phyloP scores from a whole-genome alignment of 148 eudicot genomes.

The Chenopodium quinoa region DNA sequence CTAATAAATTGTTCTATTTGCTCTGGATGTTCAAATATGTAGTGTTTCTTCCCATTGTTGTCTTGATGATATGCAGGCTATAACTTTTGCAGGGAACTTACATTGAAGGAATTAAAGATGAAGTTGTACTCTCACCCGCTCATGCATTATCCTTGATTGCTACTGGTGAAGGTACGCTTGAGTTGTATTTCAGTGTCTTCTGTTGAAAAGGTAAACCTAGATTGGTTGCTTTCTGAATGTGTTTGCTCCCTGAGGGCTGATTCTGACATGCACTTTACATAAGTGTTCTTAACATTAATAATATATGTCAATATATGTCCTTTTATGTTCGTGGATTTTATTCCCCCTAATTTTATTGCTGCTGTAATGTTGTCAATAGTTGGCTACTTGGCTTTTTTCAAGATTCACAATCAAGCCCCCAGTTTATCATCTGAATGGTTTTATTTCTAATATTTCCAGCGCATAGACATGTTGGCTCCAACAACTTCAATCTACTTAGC shows the following conservation, averaged over 20 bases:
- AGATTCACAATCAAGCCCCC: background rate
- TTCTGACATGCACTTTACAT: background rate
- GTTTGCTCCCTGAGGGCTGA: background rate
- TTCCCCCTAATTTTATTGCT: background rate
- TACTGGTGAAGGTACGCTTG: slow-evolving; percentile 67
- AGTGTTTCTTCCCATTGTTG: slow-evolving; percentile 1
- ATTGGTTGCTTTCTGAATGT: background rate
- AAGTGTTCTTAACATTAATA: background rate
- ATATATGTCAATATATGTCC: too few relatives aligned
- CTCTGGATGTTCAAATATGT: background rate
- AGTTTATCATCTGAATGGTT: background rate
- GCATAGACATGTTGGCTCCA: slow-evolving; percentile 83
- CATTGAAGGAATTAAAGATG: slow-evolving; percentile 82
- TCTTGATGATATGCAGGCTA: slow-evolving; percentile 2
- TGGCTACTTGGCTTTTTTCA: background rate
- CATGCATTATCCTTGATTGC: slow-evolving; percentile 81
- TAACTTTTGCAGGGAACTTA: slow-evolving; percentile 58
- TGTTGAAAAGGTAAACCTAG: background rate
- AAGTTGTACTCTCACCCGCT: slow-evolving; percentile 79
- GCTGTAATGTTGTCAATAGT: background rate
- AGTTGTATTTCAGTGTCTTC: background rate
- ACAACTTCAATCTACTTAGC: slow-evolving; percentile 74
- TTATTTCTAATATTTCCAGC: slow-evolving; percentile 34
- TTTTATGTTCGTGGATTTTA: background rate
- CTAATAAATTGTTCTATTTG: background rate